Conservation (phyloP, 164 flowering plant genomes). For the Macadamia tetraphylla region DNA sequence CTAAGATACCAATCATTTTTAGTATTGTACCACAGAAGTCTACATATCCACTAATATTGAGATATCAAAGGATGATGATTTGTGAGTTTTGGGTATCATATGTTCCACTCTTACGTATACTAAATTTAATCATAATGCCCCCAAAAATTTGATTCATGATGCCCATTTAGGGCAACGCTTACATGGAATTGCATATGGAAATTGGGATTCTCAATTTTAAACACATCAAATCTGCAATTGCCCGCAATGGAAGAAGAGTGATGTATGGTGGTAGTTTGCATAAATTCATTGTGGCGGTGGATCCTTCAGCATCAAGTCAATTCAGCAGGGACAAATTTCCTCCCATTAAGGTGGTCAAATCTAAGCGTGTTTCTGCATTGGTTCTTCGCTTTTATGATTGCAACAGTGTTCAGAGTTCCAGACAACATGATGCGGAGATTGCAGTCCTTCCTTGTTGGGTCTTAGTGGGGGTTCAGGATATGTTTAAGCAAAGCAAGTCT, state of each 20-base stretch:
- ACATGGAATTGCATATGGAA: not conserved
- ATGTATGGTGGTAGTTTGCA: not conserved
- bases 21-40: not conserved
- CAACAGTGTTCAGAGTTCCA: conserved; percentile 7
- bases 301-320: conserved; percentile 3
- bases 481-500: conserved; percentile 21
- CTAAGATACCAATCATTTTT: not conserved
- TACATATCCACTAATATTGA: not conserved
- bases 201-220: not conserved
- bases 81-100: not conserved
- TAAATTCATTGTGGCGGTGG: not conserved
- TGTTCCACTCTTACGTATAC: not conserved
- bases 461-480: conserved; percentile 18
- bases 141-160: not conserved
- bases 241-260: not conserved
- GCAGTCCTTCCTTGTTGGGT: conserved; percentile 18
- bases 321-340: conserved; percentile 2
- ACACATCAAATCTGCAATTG: conserved; percentile 2
- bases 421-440: conserved; percentile 9
- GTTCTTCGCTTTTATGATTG: conserved; percentile 13
- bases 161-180: not conserved
- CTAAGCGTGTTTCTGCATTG: conserved; percentile 3
- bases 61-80: not conserved
- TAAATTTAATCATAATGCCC: not conserved
- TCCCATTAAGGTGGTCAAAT: conserved; percentile 13